These are phyloP conservation scores for Amanita thiersii DNA, from an alignment of 768 basidiomycete species.

Conservation along the genomic window DNA sequence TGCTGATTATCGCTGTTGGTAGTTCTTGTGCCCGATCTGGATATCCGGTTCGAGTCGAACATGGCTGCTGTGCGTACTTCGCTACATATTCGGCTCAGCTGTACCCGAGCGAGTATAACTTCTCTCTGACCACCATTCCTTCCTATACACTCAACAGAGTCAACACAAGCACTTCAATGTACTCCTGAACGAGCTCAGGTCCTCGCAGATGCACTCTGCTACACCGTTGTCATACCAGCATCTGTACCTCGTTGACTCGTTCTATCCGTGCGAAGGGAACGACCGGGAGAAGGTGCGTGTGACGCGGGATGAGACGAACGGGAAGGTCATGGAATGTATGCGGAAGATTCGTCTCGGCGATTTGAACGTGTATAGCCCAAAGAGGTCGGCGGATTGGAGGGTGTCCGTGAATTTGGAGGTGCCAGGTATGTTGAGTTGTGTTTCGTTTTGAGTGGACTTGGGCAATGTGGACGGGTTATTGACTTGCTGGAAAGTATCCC, in stretches of 20 bases:
- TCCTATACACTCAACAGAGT: slow-evolving; percentile 32
- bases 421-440: slow-evolving; percentile 48
- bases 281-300: slow-evolving; percentile 67
- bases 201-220: slow-evolving; percentile 41
- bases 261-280: slow-evolving; percentile 45
- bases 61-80: slow-evolving; percentile 70
- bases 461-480: slow-evolving; percentile 1
- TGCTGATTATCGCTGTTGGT: slow-evolving; percentile 11
- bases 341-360: slow-evolving; percentile 81
- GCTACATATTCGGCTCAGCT: slow-evolving; percentile 4
- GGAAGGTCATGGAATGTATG: slow-evolving; percentile 55
- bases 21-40: slow-evolving; percentile 66
- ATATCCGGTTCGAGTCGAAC: slow-evolving; percentile 82
- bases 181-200: slow-evolving; percentile 77
- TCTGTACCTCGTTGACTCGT: slow-evolving; percentile 70
- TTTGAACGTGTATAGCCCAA: slow-evolving; percentile 82
- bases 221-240: slow-evolving; percentile 70
- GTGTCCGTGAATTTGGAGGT: slow-evolving; percentile 90
- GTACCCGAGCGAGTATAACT: too few species aligned
- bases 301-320: slow-evolving; percentile 72
- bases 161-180: slow-evolving; percentile 87
- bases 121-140: too few species aligned
- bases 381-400: slow-evolving; percentile 81
- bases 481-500: slow-evolving; percentile 42
- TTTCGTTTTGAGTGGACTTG: background rate